phyloP scores from a whole-genome alignment of 1,284 basidiomycete species.

The Athelia sp. region DNA sequence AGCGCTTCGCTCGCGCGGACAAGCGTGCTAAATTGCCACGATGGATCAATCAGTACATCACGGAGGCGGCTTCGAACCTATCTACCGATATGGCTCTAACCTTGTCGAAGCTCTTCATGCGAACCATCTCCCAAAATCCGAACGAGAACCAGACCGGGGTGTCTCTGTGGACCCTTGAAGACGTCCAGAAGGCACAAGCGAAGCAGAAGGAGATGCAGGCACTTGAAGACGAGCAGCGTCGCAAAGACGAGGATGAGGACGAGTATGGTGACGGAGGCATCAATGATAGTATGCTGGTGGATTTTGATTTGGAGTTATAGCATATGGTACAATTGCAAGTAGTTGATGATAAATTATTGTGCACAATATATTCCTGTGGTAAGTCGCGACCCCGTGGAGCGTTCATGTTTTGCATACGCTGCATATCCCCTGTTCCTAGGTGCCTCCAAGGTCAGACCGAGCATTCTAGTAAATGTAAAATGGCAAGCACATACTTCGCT shows the following conservation, averaged over 20 bases:
- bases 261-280: constrained; percentile 72
- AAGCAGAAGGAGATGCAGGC: constrained; percentile 60
- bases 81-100: constrained; percentile 99
- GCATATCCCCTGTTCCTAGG: too few relatives aligned
- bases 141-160: constrained; percentile 94
- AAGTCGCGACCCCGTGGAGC: background rate
- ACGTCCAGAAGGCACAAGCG: constrained; percentile 77
- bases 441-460: background rate
- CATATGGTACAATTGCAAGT: background rate
- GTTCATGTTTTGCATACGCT: too few relatives aligned
- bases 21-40: constrained; percentile 96
- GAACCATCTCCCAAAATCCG: constrained; percentile 95
- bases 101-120: constrained; percentile 94
- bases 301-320: constrained; percentile 39
- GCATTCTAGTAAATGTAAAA: too few relatives aligned
- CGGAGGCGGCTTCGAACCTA: constrained; percentile 93
- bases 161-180: constrained; percentile 89
- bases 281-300: constrained; percentile 59
- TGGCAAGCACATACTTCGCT: constrained; percentile 30
- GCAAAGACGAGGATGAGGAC: constrained; percentile 44
- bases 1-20: constrained; percentile 96
- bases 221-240: constrained; percentile 35
- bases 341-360: background rate
- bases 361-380: background rate
- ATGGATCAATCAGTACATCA: constrained; percentile 99